Evolutionary conservation across 75 land plant genomes (phyloP).

Genomic region (Selaginella moellendorffii): DNA sequence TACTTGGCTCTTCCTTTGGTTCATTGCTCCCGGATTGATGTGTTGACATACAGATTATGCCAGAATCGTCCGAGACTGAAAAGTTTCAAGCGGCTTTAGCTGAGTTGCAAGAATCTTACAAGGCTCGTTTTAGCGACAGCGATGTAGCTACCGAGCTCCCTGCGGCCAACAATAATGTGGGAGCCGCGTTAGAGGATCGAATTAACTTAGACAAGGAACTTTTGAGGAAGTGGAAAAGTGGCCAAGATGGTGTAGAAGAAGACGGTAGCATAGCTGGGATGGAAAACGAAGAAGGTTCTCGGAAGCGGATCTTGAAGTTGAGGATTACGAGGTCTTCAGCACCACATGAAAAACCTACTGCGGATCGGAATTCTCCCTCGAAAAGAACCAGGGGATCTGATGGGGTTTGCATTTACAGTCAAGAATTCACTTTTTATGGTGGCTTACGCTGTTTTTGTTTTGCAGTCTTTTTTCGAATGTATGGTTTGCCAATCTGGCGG

Average conservation of each 20-base stretch:
- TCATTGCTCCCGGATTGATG: no score
- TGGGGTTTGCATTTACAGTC: background rate
- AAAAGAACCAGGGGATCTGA: background rate
- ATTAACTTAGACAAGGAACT: no score
- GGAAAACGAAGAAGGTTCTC: background rate
- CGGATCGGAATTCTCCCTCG: background rate
- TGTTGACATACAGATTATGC: background rate
- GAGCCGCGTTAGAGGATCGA: no score
- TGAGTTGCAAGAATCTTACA: background rate
- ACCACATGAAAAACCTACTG: background rate
- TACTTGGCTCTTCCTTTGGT: background rate
- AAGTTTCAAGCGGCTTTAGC: background rate
- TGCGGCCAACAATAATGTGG: no score
- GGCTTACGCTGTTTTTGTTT: background rate
- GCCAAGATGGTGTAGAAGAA: background rate
- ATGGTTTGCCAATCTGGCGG: conserved; percentile 90
- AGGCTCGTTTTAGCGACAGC: background rate
- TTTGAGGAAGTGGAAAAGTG: background rate
- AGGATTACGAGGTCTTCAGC: background rate
- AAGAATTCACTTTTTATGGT: background rate
- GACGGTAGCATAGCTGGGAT: background rate
- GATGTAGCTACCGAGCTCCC: no score
- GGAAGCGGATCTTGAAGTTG: background rate
- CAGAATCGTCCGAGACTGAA: background rate
- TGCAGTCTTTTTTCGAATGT: conserved; percentile 89